phyloP scores from a whole-genome alignment of 139 green algal species.

The Nannochloris sp. region DNA sequence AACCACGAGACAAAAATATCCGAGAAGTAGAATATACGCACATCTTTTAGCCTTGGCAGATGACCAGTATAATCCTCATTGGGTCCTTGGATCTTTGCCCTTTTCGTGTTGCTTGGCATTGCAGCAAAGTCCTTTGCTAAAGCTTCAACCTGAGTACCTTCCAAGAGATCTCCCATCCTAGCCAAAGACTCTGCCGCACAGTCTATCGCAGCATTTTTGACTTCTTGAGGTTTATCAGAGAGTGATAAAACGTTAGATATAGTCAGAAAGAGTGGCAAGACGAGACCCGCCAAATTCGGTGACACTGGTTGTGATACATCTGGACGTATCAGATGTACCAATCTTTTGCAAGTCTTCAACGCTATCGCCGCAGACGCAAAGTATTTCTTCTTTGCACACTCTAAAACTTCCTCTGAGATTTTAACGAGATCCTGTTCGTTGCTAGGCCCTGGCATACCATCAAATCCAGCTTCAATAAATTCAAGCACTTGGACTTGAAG shows the following conservation, averaged over 20 bases:
- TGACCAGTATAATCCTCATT: not conserved
- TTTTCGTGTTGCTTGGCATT: slow-evolving; percentile 13
- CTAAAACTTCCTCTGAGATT: slow-evolving; percentile 48
- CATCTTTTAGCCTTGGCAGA: not conserved
- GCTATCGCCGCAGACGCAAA: slow-evolving; percentile 88
- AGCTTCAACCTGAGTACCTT: slow-evolving; percentile 13
- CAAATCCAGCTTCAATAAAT: slow-evolving; percentile 66
- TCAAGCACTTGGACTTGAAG: slow-evolving; percentile 89
- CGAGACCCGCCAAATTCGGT: slow-evolving; percentile 25
- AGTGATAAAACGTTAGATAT: slow-evolving; percentile 35
- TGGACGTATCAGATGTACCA: slow-evolving; percentile 70
- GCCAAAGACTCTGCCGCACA: slow-evolving; percentile 52
- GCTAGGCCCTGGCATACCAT: slow-evolving; percentile 26
- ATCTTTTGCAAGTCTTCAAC: slow-evolving; percentile 61
- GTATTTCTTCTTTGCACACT: slow-evolving; percentile 64
- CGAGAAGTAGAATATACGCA: not conserved
- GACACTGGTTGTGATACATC: not conserved
- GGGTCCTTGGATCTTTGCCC: not conserved
- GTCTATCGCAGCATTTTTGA: slow-evolving; percentile 82
- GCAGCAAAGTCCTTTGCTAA: slow-evolving; percentile 31
- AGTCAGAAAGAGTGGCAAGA: slow-evolving; percentile 37
- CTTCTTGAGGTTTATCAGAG: slow-evolving; percentile 79
- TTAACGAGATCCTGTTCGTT: slow-evolving; percentile 47
- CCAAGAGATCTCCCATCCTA: slow-evolving; percentile 49
- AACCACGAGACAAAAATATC: no score